Base-by-base conservation (phyloP, 306 rosid species). In the Hylodesmum podocarpum region DNA sequence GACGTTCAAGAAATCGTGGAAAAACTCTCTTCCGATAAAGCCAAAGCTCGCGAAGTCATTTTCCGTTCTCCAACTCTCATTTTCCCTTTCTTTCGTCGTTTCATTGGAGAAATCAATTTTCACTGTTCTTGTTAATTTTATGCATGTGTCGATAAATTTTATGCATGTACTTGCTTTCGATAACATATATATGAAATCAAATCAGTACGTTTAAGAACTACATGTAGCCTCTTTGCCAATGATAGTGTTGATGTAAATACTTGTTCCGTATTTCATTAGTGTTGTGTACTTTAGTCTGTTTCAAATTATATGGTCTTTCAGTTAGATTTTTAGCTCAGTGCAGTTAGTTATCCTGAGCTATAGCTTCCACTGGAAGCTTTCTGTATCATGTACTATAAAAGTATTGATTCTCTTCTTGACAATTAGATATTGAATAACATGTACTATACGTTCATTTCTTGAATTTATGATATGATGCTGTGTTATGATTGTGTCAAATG, bases 1-100 rank as follows among this genome's bases (percentile, higher is more conserved):
- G 98, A 94, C 78, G 80, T 90, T 61, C 91, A 79, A 59, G 98
- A 94, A 76, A 90, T 94, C 27, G 80, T 86, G 22, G 85, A 88
- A 11, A 90, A 90, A 83, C 93, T 90, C 53, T 90, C 98, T 8
- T 94, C 96, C 28, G 93, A 89, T 64, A 94, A 92, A 88, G 89
- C 84, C 63, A 94, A 88, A 88, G 64, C 90, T 73, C 97, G 98
- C 75, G 98, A 94, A 51, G 97, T 90, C 72, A 14, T 24, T 49
- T 78, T 54, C 78, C 68, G 44, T 49, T 57, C 77, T 10, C 58
- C 53, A 39, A 39, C 69, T 75, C 51, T 44, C 36, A 33, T 18
- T 61, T 72, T 55, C 5, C 5, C 10, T 40, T 61, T 9, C 29
- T 49, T 78, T 72, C 67, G 46, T 66, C 28, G 6, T 31, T 53